Percentiles rank a stretch among this genome's conserved stretches.
phyloP scores from a whole-genome alignment of 2,329 filamentous ascomycete genomes.

The Venturia oleaginea region DNA sequence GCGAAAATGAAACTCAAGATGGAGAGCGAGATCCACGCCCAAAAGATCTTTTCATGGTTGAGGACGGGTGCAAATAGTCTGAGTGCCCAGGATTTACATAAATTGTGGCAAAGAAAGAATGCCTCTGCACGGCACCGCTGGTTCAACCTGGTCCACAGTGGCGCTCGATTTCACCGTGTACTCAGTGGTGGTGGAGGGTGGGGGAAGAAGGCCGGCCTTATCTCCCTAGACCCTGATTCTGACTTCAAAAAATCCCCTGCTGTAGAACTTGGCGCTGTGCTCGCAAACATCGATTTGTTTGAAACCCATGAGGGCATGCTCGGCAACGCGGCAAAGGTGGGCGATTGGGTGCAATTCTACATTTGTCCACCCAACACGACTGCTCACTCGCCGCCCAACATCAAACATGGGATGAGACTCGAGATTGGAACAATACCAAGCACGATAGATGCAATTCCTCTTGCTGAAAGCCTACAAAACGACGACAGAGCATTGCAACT shows the following conservation, averaged over 20 bases:
- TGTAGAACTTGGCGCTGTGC: background rate
- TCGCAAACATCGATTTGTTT: constrained; percentile 5
- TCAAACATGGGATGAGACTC: constrained; percentile 17
- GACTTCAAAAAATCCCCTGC: constrained; percentile 20
- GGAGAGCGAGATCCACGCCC: background rate
- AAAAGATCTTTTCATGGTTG: background rate
- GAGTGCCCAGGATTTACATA: constrained; percentile 7
- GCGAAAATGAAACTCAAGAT: background rate
- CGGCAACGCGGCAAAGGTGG: constrained; percentile 2
- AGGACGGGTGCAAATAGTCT: background rate
- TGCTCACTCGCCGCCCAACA: background rate
- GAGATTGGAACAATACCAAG: constrained; percentile 37
- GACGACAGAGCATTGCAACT: constrained; percentile 15
- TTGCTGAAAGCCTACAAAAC: constrained; percentile 16
- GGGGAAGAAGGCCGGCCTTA: constrained; percentile 68
- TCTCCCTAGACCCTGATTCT: constrained; percentile 60
- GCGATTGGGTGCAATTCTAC: constrained; percentile 24
- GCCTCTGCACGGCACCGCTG: background rate
- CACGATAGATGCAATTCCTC: constrained; percentile 31
- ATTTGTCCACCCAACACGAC: constrained; percentile 16
- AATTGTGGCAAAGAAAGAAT: background rate
- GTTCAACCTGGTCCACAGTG: constrained; percentile 12
- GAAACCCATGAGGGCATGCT: constrained; percentile 2
- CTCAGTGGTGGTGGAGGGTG: constrained; percentile 78
- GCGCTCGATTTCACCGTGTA: constrained; percentile 38